phyloP scores from a whole-genome alignment of 768 basidiomycete genomes.

The Solioccasus polychromus region DNA sequence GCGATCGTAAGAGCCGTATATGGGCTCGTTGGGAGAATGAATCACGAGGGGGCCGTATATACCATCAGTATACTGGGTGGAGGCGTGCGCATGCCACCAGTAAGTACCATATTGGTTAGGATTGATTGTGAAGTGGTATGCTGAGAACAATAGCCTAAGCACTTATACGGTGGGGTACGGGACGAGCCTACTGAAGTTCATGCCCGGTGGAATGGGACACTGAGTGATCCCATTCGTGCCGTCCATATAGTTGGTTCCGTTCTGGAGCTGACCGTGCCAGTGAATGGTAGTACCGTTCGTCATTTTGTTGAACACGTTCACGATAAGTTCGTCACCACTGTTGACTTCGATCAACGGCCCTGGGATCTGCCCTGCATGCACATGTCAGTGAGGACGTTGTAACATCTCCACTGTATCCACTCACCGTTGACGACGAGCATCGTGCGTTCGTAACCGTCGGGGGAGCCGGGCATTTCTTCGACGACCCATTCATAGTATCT shows the following conservation, averaged over 20 bases:
- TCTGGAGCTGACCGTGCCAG: conserved; percentile 39
- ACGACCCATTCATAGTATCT: conserved; percentile 45
- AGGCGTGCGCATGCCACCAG: conserved; percentile 47
- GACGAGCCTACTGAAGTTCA: conserved; percentile 33
- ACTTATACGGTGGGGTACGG: neutral
- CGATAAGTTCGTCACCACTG: conserved; percentile 33
- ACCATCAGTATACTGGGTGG: conserved; percentile 46
- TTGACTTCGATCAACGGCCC: conserved; percentile 35
- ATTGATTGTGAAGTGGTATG: conserved; percentile 41
- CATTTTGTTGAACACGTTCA: conserved; percentile 34
- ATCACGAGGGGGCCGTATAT: conserved; percentile 47
- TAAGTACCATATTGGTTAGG: conserved; percentile 42
- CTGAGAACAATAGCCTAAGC: conserved; percentile 6
- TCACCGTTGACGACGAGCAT: conserved; percentile 50
- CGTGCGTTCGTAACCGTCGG: conserved; percentile 38
- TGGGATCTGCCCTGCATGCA: conserved; percentile 30
- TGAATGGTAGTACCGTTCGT: conserved; percentile 33
- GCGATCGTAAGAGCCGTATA: conserved; percentile 35
- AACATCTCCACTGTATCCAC: neutral
- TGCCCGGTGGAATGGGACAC: conserved; percentile 52
- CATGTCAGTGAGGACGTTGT: neutral
- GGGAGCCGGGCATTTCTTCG: conserved; percentile 35
- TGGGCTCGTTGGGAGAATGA: conserved; percentile 37
- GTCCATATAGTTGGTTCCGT: conserved; percentile 48
- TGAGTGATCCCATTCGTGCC: conserved; percentile 46